Evolutionary conservation across 2,329 filamentous ascomycete species (phyloP).

Genomic region (Alternaria sp.): DNA sequence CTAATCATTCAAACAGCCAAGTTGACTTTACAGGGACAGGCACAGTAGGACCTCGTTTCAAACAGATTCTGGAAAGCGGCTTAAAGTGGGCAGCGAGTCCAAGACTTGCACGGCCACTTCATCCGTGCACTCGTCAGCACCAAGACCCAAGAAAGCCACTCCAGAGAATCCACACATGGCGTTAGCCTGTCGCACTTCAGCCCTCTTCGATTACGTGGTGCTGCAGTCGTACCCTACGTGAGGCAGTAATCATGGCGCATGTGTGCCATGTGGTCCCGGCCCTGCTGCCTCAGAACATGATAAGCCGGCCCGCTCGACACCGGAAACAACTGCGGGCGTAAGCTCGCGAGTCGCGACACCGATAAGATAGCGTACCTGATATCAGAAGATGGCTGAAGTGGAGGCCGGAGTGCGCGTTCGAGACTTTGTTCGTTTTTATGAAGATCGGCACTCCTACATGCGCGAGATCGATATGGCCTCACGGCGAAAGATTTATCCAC

Average conservation of each 20-base stretch:
- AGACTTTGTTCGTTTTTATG: constrained; percentile 7
- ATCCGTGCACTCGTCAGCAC: neutral
- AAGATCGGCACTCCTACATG: constrained; percentile 4
- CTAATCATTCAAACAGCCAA: neutral
- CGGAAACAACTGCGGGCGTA: neutral
- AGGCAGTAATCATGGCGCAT: constrained; percentile 4
- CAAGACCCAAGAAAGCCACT: constrained; percentile 7
- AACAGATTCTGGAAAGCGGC: constrained; percentile 6
- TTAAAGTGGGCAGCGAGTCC: neutral
- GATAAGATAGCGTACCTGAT: constrained; percentile 2
- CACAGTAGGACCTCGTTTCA: constrained; percentile 6
- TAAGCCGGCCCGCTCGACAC: neutral
- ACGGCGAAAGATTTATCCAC: constrained; percentile 4
- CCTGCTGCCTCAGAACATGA: constrained; percentile 1
- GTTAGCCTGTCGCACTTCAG: constrained; percentile 8
- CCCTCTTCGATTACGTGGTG: constrained; percentile 24
- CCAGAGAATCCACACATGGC: constrained; percentile 4
- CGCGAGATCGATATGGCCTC: neutral
- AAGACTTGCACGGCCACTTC: neutral
- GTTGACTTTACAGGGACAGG: constrained; percentile 3
- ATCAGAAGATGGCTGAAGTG: neutral
- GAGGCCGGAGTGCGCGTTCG: constrained; percentile 1
- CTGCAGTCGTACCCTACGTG: constrained; percentile 17
- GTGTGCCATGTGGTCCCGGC: constrained; percentile 5
- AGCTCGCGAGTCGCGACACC: neutral